Base-by-base conservation (phyloP, 169 alveolate genomes). In the Plasmodium coatneyi region DNA sequence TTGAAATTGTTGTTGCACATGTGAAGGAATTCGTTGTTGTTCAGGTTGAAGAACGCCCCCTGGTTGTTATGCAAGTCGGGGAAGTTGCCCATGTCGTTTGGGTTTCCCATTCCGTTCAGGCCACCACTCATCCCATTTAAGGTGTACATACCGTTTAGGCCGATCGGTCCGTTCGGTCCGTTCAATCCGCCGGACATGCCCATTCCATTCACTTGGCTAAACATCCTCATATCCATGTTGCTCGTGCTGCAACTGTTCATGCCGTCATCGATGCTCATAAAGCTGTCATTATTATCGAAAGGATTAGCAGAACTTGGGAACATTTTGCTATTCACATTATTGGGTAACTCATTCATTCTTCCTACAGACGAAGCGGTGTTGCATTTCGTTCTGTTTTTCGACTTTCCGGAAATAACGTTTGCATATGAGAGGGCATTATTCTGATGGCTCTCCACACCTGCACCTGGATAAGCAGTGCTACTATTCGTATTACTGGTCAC, bases 261-360 rank as follows among this genome's bases (percentile, higher is more conserved):
- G 60, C 22, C 39, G n/a, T 84, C 93, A 52, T 74, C 86, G 14
- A 78, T 32, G 30, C 66, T 74, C 39, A 84, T 32, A 32, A 84
- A 34, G 46, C 70, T 84, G 14, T 84, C 93, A 84, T 84, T 74
- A 66, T 74, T 84, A 74, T 84, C 93, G 74, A 16, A 84, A 22
- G 49, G 12, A 14, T 84, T 78, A 2, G 30, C 3, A 32, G 22
- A 34, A 22, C 66, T 54, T 25, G 46, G 7, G 80, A 32, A 34
- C 71, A 84, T 34, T 84, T 84, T 84, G 56, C 30, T 84, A 70
- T 76, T 71, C 22, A 83, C 74, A 52, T 34, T 83, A 56, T 82
- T 82, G 28, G 72, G 66, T 22, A 52, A 49, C 25, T 74, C 93
- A 25, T 84, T 84, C 82, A 74, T 84, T 74, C 70, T 84, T 28